Base-by-base conservation (phyloP, 202 grass and related monocot species). In the Elaeis oleifera region DNA sequence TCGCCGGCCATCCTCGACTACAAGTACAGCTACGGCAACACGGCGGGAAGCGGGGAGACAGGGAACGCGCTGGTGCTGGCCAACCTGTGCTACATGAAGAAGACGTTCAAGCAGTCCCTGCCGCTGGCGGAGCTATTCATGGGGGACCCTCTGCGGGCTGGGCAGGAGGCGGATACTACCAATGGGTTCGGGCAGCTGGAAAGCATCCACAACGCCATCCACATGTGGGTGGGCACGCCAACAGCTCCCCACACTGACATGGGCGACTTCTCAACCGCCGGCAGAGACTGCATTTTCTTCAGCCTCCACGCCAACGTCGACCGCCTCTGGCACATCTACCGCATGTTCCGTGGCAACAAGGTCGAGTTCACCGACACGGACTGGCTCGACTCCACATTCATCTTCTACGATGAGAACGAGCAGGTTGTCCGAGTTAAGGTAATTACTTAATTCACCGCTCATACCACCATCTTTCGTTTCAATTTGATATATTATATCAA, bases 391-490 rank as follows among this genome's bases (percentile, higher is more conserved):
- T 16, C 63, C 44, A 60, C 62, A 5, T 80, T 57, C 63, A 24
- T 80, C 16, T 80, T 80, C 77, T 56, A 63, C 48, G 77, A 80
- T 20, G 77, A 80, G 56, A 36, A 80, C n/a, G 21, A 56, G 70
- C 39, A 59, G 25, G 50, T 80, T 11, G 70, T 80, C 36, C 6
- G 49, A 20, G 77, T 80, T 31, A 80, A 74, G 77, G 77, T 69
- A 58, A 27, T 18, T 58, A 3, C 28, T 61, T 21, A 36, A 36
- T 2, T 9, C 6, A 28, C 27, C 4, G 5, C 6, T 36, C 0
- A 36, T 36, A 36, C 6, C 32, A 36, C 32, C 32, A 36, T 36
- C 5, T 5, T 28, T 7, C 31, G 31, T 36, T 36, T 8, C 31
- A 8, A 8, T 36, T 36, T 36, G 32, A 36, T 36, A 36, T 36